phyloP scores from a whole-genome alignment of 495 filamentous ascomycete species.

The Aspergillus diversus region DNA sequence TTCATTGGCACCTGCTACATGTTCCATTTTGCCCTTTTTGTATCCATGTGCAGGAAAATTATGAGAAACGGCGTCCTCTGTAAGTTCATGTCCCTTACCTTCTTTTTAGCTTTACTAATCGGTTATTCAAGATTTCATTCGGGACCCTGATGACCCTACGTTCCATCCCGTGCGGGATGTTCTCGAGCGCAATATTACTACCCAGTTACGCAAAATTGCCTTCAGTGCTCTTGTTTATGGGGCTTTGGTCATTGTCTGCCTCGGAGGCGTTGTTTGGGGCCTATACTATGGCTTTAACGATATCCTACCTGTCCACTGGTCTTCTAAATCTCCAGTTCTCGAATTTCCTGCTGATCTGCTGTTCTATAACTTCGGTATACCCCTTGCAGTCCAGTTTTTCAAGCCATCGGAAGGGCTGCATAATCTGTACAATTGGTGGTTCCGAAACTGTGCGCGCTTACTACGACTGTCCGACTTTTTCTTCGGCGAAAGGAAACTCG shows the following conservation, averaged over 20 bases:
- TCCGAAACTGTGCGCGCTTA: slow-evolving; percentile 78
- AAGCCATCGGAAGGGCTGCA: slow-evolving; percentile 84
- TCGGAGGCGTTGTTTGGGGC: slow-evolving; percentile 97
- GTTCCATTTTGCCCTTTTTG: slow-evolving; percentile 99
- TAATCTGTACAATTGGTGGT: slow-evolving; percentile 93
- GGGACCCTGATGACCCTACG: slow-evolving; percentile 96
- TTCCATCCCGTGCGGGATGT: slow-evolving; percentile 98
- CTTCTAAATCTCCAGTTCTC: slow-evolving; percentile 83
- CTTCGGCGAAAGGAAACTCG: slow-evolving; percentile 76
- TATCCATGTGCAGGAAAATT: slow-evolving; percentile 98
- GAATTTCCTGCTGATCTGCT: slow-evolving; percentile 94
- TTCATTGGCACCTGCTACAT: slow-evolving; percentile 99
- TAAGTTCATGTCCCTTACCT: slow-evolving; percentile 45
- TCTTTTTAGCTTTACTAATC: slow-evolving; percentile 13
- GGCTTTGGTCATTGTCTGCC: slow-evolving; percentile 85
- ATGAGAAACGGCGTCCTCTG: slow-evolving; percentile 91
- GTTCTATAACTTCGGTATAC: slow-evolving; percentile 96
- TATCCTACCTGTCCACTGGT: slow-evolving; percentile 90
- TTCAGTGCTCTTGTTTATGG: slow-evolving; percentile 97
- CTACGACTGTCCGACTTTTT: slow-evolving; percentile 89
- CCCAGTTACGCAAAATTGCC: slow-evolving; percentile 92
- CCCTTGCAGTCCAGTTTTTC: slow-evolving; percentile 76
- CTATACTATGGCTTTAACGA: slow-evolving; percentile 64
- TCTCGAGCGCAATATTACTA: slow-evolving; percentile 87
- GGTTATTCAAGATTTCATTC: slow-evolving; percentile 78